Base-by-base conservation (phyloP, 352 stramenopile genomes). In the Detonula confervacea region DNA sequence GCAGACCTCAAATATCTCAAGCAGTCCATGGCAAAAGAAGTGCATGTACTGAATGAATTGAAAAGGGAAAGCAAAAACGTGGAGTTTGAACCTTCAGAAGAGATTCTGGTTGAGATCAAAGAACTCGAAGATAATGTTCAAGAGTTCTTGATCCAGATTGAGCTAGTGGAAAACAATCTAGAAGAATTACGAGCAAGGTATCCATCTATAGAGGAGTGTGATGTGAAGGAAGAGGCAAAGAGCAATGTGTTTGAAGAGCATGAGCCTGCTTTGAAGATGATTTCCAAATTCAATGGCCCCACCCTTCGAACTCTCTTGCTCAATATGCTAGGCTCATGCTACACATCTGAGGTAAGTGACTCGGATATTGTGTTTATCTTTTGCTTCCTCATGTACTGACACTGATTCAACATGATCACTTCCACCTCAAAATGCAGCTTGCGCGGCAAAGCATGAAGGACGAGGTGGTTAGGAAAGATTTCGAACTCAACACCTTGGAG, bases 131-230 rank as follows among this genome's bases (percentile, higher is more conserved):
- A 87, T 18, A 68, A 51, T 39, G 52, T 94, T 11, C 73, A 87
- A 37, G 84, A 92, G 12, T 64, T 90, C n/a, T 83, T 92, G 51
- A 66, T 94, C n/a, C 89, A 89, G 57, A 46, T 91, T 14, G 89
- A 94, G 68, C 44, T 94, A 22, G 51, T 94, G 12, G 84, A 85
- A 33, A 66, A 39, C 24, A 81, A 91, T 57, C 27, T 94, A 22
- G 77, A 92, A 56, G 30, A 89, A 27, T 52, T 94, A 22, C 39
- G 71, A 56, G n/a, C 16, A 12, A 81, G 81, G 35, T 69, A 82
- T 46, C 69, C 80, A 11, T 47, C 75, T 18, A 29, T 87, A 16
- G 79, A 85, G 20, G 59, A 74, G 24, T 0, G 68, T 7, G 70
- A 76, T 37, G 29, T 74, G 16, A 54, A 73, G 18, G 61, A 71